Evolutionary conservation across 495 filamentous ascomycete species (phyloP).

Genomic region (Glonium stellatum): DNA sequence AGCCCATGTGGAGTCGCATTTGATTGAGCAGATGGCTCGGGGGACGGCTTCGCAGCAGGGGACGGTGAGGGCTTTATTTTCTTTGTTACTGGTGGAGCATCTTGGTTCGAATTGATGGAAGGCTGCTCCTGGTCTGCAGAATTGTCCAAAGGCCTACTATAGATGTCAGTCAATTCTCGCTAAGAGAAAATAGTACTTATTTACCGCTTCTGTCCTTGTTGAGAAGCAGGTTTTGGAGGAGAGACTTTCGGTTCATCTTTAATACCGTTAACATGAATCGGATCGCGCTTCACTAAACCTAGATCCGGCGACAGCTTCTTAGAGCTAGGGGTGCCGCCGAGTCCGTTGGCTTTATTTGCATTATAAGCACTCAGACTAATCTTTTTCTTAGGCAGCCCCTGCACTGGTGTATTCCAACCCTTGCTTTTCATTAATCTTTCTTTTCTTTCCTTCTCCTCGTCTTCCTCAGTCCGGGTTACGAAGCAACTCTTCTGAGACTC

Average conservation of each 20-base stretch:
- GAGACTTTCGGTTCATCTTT: neutral
- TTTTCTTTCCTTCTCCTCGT: slow-evolving; percentile 9
- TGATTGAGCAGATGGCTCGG: slow-evolving; percentile 17
- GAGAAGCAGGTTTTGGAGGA: neutral
- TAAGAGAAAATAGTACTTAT: no score
- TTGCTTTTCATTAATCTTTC: slow-evolving; percentile 12
- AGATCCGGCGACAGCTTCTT: slow-evolving; percentile 23
- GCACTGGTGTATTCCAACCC: slow-evolving; percentile 2
- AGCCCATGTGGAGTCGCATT: slow-evolving; percentile 27
- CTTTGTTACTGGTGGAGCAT: slow-evolving; percentile 1
- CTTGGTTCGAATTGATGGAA: neutral
- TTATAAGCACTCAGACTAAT: slow-evolving; percentile 30
- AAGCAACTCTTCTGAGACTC: slow-evolving; percentile 26
- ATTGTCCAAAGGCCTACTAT: neutral
- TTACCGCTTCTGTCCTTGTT: slow-evolving; percentile 11
- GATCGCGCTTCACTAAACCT: slow-evolving; percentile 4
- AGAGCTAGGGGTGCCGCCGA: slow-evolving; percentile 12
- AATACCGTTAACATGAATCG: slow-evolving; percentile 11
- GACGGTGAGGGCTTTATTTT: neutral
- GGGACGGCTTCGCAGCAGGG: slow-evolving; percentile 7
- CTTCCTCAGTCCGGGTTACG: slow-evolving; percentile 14
- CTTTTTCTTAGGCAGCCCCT: slow-evolving; percentile 29
- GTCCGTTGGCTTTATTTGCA: slow-evolving; percentile 25
- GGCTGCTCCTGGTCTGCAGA: neutral
- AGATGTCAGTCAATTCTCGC: no score